Evolutionary conservation across 2,329 filamentous ascomycete species (phyloP).

Genomic region (Exophiala dermatitidis): DNA sequence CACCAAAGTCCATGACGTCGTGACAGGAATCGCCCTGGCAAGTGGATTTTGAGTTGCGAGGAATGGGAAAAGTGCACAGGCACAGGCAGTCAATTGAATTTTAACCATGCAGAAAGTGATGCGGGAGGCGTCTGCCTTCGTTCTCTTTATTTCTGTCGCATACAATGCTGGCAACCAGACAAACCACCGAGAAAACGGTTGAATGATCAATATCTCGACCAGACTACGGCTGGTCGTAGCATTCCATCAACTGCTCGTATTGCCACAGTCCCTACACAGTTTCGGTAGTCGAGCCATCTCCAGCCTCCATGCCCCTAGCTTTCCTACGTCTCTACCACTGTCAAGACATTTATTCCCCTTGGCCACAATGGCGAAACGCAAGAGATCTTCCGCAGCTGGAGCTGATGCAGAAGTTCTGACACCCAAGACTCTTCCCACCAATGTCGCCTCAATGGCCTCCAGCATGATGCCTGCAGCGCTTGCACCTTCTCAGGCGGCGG

Average conservation of each 20-base stretch:
- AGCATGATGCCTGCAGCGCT: slow-evolving; percentile 18
- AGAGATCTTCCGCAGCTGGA: slow-evolving; percentile 13
- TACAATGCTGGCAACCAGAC: background rate
- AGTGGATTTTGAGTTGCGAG: background rate
- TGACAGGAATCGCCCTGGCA: background rate
- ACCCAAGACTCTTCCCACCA: background rate
- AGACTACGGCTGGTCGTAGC: slow-evolving; percentile 1
- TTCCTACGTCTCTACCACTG: background rate
- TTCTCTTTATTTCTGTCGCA: background rate
- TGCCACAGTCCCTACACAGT: background rate
- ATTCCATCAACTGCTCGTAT: background rate
- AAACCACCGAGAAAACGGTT: background rate
- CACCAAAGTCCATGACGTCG: slow-evolving; percentile 16
- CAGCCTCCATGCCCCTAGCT: background rate
- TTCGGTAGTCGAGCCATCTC: background rate
- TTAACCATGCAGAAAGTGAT: background rate
- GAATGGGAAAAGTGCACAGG: background rate
- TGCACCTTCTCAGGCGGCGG: background rate
- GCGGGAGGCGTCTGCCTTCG: background rate
- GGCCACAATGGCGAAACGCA: slow-evolving; percentile 25
- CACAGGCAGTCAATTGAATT: background rate
- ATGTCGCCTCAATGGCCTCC: slow-evolving; percentile 4
- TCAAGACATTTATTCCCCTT: background rate
- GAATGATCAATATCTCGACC: slow-evolving; percentile 4
- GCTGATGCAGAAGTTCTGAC: background rate